A percentile compares a stretch with the other conserved stretches of the same genome.
phyloP scores from a whole-genome alignment of 2,329 filamentous ascomycete species.

The Aspergillus sp. region DNA sequence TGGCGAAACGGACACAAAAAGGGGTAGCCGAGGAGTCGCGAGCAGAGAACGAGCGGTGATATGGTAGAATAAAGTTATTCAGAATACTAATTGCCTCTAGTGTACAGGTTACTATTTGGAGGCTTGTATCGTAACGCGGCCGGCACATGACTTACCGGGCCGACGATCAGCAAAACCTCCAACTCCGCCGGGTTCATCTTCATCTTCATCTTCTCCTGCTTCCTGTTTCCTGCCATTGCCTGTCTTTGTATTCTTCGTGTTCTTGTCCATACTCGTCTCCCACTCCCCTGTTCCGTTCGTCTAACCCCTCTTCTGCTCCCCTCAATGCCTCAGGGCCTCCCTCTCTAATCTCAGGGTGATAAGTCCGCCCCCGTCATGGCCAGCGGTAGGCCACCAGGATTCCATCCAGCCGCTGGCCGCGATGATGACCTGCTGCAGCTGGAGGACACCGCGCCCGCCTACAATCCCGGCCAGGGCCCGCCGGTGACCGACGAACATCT shows the following conservation, averaged over 20 bases:
- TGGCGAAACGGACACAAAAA: constrained; percentile 50
- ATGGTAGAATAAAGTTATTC: background rate
- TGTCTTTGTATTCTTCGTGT: background rate
- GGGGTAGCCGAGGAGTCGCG: constrained; percentile 76
- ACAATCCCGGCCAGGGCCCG: constrained; percentile 66
- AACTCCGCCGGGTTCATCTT: background rate
- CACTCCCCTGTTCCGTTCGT: constrained; percentile 4
- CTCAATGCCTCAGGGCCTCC: constrained; percentile 33
- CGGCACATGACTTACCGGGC: no score
- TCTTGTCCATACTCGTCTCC: background rate
- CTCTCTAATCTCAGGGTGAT: constrained; percentile 22
- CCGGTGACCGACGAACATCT: constrained; percentile 75
- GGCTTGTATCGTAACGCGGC: no score
- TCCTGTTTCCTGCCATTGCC: no score
- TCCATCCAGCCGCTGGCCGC: constrained; percentile 36
- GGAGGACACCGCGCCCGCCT: constrained; percentile 39
- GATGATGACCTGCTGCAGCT: constrained; percentile 36
- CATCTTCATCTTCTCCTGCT: background rate
- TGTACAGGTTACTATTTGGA: background rate
- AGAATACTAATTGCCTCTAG: background rate
- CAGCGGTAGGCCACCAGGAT: constrained; percentile 47
- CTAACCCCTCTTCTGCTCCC: constrained; percentile 6
- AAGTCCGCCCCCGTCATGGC: constrained; percentile 34
- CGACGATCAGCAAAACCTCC: background rate
- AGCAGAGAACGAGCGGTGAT: constrained; percentile 71